Conservation (phyloP, 116 monocot species). For the Iris pallida region DNA sequence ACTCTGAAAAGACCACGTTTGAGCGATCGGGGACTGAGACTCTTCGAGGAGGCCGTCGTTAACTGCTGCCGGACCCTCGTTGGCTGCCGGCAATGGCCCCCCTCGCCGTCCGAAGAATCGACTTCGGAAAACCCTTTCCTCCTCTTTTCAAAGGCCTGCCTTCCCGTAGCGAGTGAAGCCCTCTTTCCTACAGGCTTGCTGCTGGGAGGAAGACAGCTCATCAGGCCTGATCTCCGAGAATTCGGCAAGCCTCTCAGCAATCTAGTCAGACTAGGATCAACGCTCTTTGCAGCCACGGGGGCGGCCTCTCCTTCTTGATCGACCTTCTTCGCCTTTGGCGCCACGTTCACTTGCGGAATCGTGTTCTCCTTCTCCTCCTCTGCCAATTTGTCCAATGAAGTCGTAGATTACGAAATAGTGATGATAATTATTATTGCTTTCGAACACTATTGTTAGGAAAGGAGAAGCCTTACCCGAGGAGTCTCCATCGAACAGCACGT, state of each 20-base stretch:
- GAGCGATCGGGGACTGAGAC: too few relatives aligned
- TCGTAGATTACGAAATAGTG: too few relatives aligned
- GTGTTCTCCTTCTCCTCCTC: slow-evolving; percentile 10
- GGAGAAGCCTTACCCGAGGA: slow-evolving; percentile 19
- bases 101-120: too few relatives aligned
- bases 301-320: background rate
- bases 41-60: too few relatives aligned
- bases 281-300: background rate
- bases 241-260: slow-evolving; percentile 16
- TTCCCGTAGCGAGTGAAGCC: too few relatives aligned
- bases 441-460: background rate
- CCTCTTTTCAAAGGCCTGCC: too few relatives aligned
- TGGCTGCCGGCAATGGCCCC: too few relatives aligned
- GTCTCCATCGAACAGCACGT: slow-evolving; percentile 11
- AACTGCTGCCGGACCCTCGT: too few relatives aligned
- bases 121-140: too few relatives aligned
- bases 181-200: too few relatives aligned
- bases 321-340: background rate
- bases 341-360: background rate
- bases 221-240: slow-evolving; percentile 17
- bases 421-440: background rate
- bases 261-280: background rate
- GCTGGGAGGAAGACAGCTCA: slow-evolving; percentile 10
- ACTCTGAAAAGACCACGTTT: too few relatives aligned
- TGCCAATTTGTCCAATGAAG: slow-evolving; percentile 6